Conservation (phyloP, 257 asterid genomes). For the Solanum chmielewskii region DNA sequence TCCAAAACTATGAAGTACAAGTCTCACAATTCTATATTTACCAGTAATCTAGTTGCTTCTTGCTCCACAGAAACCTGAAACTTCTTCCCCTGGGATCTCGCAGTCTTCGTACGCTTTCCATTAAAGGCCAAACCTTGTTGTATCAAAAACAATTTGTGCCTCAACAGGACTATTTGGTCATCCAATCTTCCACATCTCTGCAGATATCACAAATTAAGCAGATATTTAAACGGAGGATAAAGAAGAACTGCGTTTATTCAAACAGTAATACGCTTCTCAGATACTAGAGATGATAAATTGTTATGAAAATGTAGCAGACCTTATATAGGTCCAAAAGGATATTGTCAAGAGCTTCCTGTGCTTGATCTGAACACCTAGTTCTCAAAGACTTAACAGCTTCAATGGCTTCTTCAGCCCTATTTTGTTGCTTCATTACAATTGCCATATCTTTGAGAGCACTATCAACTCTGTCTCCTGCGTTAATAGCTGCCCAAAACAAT, state of each 20-base stretch:
- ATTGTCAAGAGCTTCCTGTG: constrained; percentile 95
- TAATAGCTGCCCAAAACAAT: constrained; percentile 91
- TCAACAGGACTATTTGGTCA: constrained; percentile 62
- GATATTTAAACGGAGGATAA: neutral
- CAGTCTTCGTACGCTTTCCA: constrained; percentile 91
- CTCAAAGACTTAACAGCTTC: constrained; percentile 90
- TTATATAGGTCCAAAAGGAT: constrained; percentile 81
- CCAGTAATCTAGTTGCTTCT: constrained; percentile 91
- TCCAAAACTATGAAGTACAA: neutral
- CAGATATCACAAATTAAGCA: neutral
- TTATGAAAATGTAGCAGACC: constrained; percentile 14
- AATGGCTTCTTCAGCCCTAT: constrained; percentile 90
- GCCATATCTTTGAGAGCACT: constrained; percentile 99
- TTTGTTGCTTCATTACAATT: constrained; percentile 96
- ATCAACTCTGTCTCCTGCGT: constrained; percentile 97
- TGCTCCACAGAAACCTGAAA: constrained; percentile 97
- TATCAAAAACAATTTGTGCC: constrained; percentile 62
- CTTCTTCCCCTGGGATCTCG: constrained; percentile 94
- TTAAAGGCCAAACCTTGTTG: constrained; percentile 96
- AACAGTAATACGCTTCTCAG: neutral
- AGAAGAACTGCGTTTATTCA: neutral
- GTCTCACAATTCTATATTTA: constrained; percentile 7
- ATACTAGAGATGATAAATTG: neutral
- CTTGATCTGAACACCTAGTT: constrained; percentile 81
- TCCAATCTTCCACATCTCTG: constrained; percentile 97